phyloP scores from a whole-genome alignment of 2,329 filamentous ascomycete species.

The Calonectria pseudoturangicola region DNA sequence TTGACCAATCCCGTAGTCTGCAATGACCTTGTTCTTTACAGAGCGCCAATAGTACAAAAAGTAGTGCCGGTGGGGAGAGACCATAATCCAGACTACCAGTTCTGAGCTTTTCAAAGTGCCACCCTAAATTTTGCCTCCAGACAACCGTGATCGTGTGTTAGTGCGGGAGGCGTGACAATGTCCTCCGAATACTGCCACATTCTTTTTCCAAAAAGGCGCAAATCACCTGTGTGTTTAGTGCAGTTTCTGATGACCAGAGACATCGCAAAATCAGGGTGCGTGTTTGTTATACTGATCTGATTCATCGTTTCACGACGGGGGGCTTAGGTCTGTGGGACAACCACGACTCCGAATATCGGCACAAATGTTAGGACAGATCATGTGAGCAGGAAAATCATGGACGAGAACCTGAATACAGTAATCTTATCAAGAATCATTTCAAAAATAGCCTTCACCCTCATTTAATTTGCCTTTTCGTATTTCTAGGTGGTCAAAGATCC shows the following conservation, averaged over 20 bases:
- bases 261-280: background rate
- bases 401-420: too few species aligned
- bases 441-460: background rate
- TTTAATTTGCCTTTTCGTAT: slow-evolving; percentile 15
- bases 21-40: background rate
- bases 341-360: too few species aligned
- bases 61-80: background rate
- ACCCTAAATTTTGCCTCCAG: background rate
- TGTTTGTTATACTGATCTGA: background rate
- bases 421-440: too few species aligned
- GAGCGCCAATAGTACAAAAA: background rate
- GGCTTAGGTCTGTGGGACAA: background rate
- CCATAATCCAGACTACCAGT: slow-evolving; percentile 3
- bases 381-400: too few species aligned
- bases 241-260: background rate
- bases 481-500: background rate
- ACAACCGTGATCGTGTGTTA: background rate
- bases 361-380: too few species aligned
- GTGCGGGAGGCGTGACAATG: background rate
- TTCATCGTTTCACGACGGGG: background rate
- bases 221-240: background rate
- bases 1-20: background rate
- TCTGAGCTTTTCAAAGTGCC: background rate
- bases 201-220: background rate
- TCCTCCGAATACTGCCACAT: too few species aligned